A percentile compares a stretch with the other conserved stretches of the same genome.
Evolutionary conservation across 75 land plant genomes (phyloP).

Genomic region (Cupressus sempervirens): DNA sequence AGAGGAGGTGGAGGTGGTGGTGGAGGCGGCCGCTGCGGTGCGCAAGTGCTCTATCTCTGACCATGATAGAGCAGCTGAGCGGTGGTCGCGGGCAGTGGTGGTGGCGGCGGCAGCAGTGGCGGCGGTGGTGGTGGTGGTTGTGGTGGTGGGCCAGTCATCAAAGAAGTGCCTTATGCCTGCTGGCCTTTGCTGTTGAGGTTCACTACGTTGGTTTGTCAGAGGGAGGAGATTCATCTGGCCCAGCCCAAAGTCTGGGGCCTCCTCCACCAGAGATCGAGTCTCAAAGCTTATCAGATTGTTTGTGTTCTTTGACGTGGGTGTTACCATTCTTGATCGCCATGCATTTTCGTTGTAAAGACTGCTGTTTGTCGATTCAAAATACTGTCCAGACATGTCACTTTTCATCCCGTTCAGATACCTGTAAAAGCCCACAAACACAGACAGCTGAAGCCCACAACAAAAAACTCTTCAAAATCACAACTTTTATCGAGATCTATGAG

Average conservation of each 20-base stretch:
- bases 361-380: slow-evolving; percentile 1
- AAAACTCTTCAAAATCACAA: too few relatives aligned
- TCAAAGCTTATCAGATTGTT: slow-evolving; percentile 4
- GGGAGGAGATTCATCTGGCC: slow-evolving; percentile 3
- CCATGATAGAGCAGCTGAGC: slow-evolving; percentile 39
- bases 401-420: slow-evolving; percentile 8
- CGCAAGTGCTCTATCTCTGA: slow-evolving; percentile 32
- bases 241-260: background rate
- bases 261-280: slow-evolving; percentile 1
- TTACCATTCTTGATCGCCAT: background rate
- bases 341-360: background rate
- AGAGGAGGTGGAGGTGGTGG: slow-evolving; percentile 17
- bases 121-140: slow-evolving; percentile 10
- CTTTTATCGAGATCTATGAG: too few relatives aligned
- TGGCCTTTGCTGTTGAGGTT: slow-evolving; percentile 12
- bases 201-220: background rate
- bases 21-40: slow-evolving; percentile 1
- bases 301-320: background rate
- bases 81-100: too few relatives aligned
- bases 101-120: slow-evolving; percentile 9
- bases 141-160: slow-evolving; percentile 67
- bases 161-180: slow-evolving; percentile 57
- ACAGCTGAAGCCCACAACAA: background rate
- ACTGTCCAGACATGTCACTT: background rate
- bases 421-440: background rate